Conservation (phyloP, 2,329 filamentous ascomycete species). For the Sodiomyces alkalinus region DNA sequence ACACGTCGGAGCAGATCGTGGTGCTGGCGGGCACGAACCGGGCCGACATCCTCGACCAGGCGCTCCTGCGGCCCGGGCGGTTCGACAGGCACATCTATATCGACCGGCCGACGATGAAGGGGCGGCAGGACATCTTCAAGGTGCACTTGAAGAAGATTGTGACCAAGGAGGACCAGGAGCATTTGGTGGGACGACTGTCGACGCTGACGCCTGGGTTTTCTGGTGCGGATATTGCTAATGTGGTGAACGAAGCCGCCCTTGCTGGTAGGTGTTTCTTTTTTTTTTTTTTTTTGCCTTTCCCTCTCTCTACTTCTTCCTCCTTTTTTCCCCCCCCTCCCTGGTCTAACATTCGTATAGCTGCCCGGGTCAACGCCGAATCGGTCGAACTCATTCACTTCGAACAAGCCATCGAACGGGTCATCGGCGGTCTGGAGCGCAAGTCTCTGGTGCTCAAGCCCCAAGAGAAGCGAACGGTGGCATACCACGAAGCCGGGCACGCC, state of each 20-base stretch:
- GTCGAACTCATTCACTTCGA: constrained; percentile 90
- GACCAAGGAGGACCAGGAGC: constrained; percentile 77
- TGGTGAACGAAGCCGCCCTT: constrained; percentile 91
- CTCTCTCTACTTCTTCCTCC: neutral
- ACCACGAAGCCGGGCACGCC: constrained; percentile 95
- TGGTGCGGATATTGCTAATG: constrained; percentile 96
- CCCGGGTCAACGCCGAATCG: constrained; percentile 62
- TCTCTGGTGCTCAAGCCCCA: constrained; percentile 83
- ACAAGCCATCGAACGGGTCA: constrained; percentile 91
- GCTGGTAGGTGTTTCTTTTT: constrained; percentile 87
- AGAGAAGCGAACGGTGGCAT: constrained; percentile 92
- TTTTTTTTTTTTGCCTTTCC: neutral
- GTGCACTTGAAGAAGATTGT: constrained; percentile 93
- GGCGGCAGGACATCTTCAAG: constrained; percentile 86
- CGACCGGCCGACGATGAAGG: constrained; percentile 91
- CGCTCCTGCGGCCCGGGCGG: constrained; percentile 80
- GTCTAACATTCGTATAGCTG: constrained; percentile 46
- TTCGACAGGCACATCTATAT: constrained; percentile 96
- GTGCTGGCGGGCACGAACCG: constrained; percentile 94
- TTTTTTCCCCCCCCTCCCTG: neutral
- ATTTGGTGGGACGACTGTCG: constrained; percentile 74
- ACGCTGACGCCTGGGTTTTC: constrained; percentile 93
- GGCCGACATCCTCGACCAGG: constrained; percentile 87
- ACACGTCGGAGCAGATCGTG: constrained; percentile 89
- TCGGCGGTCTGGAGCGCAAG: constrained; percentile 94